Conservation (phyloP, 208 protist genomes). For the Chromosphaera perkinsii region DNA sequence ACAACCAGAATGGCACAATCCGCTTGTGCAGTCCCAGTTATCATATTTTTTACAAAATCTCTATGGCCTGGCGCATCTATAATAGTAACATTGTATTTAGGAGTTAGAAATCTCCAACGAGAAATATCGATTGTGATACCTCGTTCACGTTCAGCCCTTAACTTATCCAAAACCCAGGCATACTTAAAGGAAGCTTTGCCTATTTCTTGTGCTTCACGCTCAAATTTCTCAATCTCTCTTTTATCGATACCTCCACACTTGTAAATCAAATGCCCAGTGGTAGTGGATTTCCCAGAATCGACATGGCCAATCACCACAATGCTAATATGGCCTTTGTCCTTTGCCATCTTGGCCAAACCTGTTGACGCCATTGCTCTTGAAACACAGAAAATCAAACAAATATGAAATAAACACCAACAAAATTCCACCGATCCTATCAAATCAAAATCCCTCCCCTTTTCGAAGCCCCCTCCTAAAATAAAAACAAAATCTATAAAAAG, state of each 20-base stretch:
- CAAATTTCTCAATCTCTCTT: constrained; percentile 60
- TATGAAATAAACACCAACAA: neutral
- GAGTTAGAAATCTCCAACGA: constrained; percentile 95
- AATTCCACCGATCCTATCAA: no score
- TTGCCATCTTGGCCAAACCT: constrained; percentile 6
- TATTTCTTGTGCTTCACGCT: constrained; percentile 68
- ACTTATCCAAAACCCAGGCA: constrained; percentile 97
- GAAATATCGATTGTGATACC: constrained; percentile 98
- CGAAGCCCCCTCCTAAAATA: no score
- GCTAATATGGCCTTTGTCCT: constrained; percentile 29
- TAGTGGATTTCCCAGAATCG: constrained; percentile 85
- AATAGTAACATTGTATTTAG: constrained; percentile 95
- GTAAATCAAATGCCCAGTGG: constrained; percentile 81
- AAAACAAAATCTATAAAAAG: neutral
- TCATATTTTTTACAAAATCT: constrained; percentile 99
- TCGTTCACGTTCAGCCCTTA: constrained; percentile 95
- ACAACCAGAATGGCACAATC: constrained; percentile 80
- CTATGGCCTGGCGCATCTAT: constrained; percentile 99
- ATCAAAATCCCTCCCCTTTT: no score
- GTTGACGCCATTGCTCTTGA: neutral
- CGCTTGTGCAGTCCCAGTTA: constrained; percentile 94
- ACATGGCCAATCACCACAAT: constrained; percentile 67
- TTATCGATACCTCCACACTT: constrained; percentile 67
- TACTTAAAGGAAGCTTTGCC: constrained; percentile 84
- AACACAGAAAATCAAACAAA: neutral